Percentiles rank a stretch among this genome's conserved stretches.
Evolutionary conservation across 208 protist genomes (phyloP).

Genomic region (Leptomonas seymouri): DNA sequence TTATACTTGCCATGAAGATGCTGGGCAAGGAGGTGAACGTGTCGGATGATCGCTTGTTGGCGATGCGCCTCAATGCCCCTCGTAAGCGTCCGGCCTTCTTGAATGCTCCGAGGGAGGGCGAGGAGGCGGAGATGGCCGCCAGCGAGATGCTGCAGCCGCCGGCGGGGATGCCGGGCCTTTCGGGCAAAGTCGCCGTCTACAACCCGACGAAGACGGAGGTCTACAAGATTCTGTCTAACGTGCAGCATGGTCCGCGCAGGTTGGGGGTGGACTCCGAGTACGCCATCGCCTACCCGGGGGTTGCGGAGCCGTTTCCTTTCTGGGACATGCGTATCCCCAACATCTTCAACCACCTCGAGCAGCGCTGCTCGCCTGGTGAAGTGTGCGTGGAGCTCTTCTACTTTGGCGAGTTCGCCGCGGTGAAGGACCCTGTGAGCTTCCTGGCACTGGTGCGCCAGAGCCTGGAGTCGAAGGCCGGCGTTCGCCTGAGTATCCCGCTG

Average conservation of each 20-base stretch:
- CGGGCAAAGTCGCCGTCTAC: conserved; percentile 30
- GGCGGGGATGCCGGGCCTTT: conserved; percentile 44
- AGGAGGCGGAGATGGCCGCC: not conserved
- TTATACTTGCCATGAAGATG: conserved; percentile 80
- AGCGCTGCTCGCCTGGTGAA: conserved; percentile 48
- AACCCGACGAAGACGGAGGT: conserved; percentile 51
- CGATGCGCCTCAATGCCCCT: conserved; percentile 62
- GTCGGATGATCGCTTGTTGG: conserved; percentile 60
- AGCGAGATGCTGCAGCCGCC: conserved; percentile 27
- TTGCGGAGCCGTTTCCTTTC: conserved; percentile 61
- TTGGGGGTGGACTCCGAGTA: conserved; percentile 57
- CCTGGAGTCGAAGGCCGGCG: conserved; percentile 52
- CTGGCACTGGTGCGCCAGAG: conserved; percentile 40
- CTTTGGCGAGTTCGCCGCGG: conserved; percentile 69
- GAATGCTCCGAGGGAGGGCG: conserved; percentile 24
- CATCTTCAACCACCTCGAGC: conserved; percentile 25
- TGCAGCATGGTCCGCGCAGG: conserved; percentile 59
- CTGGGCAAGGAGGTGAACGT: conserved; percentile 70
- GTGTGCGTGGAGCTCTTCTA: conserved; percentile 81
- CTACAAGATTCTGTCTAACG: conserved; percentile 54
- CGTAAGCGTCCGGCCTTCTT: conserved; percentile 68
- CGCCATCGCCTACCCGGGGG: conserved; percentile 57
- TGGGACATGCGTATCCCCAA: conserved; percentile 78
- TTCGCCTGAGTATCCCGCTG: conserved; percentile 51
- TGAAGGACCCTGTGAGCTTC: conserved; percentile 58